Evolutionary conservation across 2,329 filamentous ascomycete species (phyloP), one percentile per base, ranked within the genome.

Genomic region (Pyricularia pennisetigena): DNA sequence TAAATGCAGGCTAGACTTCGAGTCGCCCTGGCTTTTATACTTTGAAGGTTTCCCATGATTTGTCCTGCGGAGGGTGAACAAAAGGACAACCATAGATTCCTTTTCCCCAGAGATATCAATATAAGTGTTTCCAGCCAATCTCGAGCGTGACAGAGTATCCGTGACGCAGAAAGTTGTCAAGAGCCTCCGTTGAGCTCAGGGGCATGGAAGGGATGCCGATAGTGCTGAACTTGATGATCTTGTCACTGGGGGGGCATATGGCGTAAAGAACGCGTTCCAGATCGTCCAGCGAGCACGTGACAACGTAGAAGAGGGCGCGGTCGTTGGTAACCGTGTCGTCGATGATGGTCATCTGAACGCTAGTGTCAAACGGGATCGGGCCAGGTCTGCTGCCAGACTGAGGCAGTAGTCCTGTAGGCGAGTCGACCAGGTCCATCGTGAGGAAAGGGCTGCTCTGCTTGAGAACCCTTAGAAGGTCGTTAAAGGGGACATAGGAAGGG

Each of bases 241-340:
- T 24, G 64, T 26, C 24, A 49, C 23, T 26, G 24, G 30, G 30
- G 24, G 30, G 30, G n/a, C 24, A 20, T 14, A 66, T 5, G 23
- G 41, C 9, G 23, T 16, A 23, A 24, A 14, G 64, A 10, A 66
- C 3, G 23, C 64, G 32, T 35, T 23, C 23, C 64, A 66, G 35
- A 32, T 66, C 30, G 64, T 41, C 64, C 6, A 32, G 35, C 64
- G 64, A 49, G 35, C 64, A 66, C 16, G 64, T 49, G n/a, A 57
- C 26, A 26, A 49, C 24, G 64, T 66, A 66, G 64, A 23, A 54
- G 35, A 66, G 41, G 12, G 23, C 23, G 23, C 26, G 23, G 12
- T 16, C 35, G 24, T 49, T 35, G 10, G 3, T 26, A 23, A 14
- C 9, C 6, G 35, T 29, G 23, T 49, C 32, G 64, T 66, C 64